Percentiles rank a stretch among this genome's conserved stretches.
phyloP scores from a whole-genome alignment of 495 filamentous ascomycete species.

The Lophiotrema nucula region DNA sequence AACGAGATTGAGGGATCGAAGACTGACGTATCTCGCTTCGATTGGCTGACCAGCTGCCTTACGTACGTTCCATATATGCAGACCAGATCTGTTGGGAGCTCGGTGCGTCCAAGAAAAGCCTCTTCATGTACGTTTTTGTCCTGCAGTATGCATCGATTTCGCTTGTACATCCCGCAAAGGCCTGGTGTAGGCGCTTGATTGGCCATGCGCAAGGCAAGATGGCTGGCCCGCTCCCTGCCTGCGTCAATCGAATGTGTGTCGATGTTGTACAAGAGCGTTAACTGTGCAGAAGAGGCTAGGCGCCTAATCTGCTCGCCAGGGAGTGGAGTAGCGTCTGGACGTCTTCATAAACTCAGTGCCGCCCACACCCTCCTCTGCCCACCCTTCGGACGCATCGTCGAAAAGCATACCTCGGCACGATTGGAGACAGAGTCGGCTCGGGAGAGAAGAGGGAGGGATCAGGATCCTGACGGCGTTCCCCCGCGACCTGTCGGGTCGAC shows the following conservation, averaged over 20 bases:
- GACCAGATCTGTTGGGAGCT: slow-evolving; percentile 12
- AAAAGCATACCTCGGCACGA: neutral
- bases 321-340: slow-evolving; percentile 5
- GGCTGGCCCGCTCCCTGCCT: slow-evolving; percentile 19
- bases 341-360: slow-evolving; percentile 17
- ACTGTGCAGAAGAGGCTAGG: slow-evolving; percentile 14
- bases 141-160: slow-evolving; percentile 3
- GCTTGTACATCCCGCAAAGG: slow-evolving; percentile 3
- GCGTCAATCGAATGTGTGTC: slow-evolving; percentile 8
- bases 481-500: slow-evolving; percentile 17
- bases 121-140: neutral
- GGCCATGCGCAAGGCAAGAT: slow-evolving; percentile 3
- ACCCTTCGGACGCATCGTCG: neutral
- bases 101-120: slow-evolving; percentile 12
- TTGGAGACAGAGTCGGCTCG: neutral
- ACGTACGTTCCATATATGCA: slow-evolving; percentile 26
- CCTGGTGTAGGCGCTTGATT: slow-evolving; percentile 9
- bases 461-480: slow-evolving; percentile 18
- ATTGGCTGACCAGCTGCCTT: slow-evolving; percentile 22
- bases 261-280: slow-evolving; percentile 30
- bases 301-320: slow-evolving; percentile 27
- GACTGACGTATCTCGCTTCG: slow-evolving; percentile 19
- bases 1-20: neutral
- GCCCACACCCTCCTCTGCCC: slow-evolving; percentile 21
- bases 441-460: slow-evolving; percentile 11